phyloP scores from a whole-genome alignment of 495 filamentous ascomycete genomes.

The Clavariopsis aquatica region DNA sequence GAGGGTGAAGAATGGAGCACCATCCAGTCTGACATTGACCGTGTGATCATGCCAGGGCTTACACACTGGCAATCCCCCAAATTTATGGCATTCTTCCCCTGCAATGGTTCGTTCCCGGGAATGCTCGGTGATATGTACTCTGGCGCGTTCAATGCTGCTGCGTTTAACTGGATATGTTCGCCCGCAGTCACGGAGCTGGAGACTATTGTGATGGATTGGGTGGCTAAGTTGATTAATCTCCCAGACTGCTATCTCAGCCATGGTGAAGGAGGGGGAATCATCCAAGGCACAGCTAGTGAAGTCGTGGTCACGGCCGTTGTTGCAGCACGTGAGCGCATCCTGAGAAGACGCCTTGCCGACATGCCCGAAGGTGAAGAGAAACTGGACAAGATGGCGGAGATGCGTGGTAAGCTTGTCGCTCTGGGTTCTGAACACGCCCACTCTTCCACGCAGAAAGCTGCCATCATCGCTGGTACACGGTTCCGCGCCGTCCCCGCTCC shows the following conservation, averaged over 20 bases:
- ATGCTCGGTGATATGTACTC: slow-evolving; percentile 94
- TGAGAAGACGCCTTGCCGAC: slow-evolving; percentile 29
- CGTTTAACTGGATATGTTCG: slow-evolving; percentile 97
- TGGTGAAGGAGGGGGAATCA: slow-evolving; percentile 83
- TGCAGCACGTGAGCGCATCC: slow-evolving; percentile 74
- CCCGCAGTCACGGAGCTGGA: slow-evolving; percentile 96
- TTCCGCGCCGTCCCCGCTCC: slow-evolving; percentile 66
- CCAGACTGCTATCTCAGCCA: slow-evolving; percentile 77
- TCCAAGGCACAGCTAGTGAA: slow-evolving; percentile 91
- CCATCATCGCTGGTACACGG: slow-evolving; percentile 79
- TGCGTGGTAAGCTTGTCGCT: slow-evolving; percentile 73
- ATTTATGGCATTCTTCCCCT: slow-evolving; percentile 96
- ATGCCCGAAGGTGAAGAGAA: slow-evolving; percentile 54
- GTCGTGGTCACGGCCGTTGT: slow-evolving; percentile 85
- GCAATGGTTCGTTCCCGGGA: slow-evolving; percentile 75
- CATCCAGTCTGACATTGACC: slow-evolving; percentile 83
- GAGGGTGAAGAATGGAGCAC: slow-evolving; percentile 74
- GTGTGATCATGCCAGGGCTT: slow-evolving; percentile 88
- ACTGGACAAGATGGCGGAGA: slow-evolving; percentile 65
- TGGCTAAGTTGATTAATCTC: slow-evolving; percentile 71
- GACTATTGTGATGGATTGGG: slow-evolving; percentile 91
- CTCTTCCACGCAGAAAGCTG: slow-evolving; percentile 81
- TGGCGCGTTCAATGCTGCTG: slow-evolving; percentile 81
- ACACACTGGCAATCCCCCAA: slow-evolving; percentile 96
- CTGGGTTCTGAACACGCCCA: slow-evolving; percentile 79